Base-by-base conservation (phyloP, 2,329 filamentous ascomycete species). In the Botrytis pseudocinerea region DNA sequence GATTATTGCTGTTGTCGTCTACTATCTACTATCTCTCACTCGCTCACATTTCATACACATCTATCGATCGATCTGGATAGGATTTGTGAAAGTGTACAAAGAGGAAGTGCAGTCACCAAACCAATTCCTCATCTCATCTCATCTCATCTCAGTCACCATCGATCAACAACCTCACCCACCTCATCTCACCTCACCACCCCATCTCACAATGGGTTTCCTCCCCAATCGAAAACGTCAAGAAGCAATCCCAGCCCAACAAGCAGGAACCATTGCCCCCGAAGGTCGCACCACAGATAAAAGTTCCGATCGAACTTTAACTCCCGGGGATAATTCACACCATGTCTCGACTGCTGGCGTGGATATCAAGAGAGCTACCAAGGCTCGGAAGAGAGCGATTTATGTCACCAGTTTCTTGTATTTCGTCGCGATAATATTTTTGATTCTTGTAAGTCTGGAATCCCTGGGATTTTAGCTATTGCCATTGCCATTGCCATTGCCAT, bases 341-440 rank as follows among this genome's bases (percentile, higher is more conserved):
- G 25, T n/a, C 44, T 38, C 74, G 32, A 71, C 70, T 14, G 74
- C 77, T 4, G 75, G 75, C 32, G 77, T 82, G 12, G 77, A 82
- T 70, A 74, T 87, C 76, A 86, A 85, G 78, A 82, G 82, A 75
- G 85, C 83, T 38, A 89, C 87, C 0, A 84, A 83, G 71, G 84
- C 85, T 46, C 85, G 92, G 73, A 83, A 84, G 72, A 76, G 70
- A 54, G 77, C 91, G 79, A 88, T 92, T 74, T 81, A 91, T 38
- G 80, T 91, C 64, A 90, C 92, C 64, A 89, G 89, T 46, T 83
- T 92, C 76, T 87, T 92, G 79, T 95, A 96, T 81, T 85, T 95
- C 74, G 80, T 96, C 74, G 87, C 92, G 57, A 87, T 93, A 76
- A 85, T 95, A 76, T 97, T 97, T 81, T 85, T 97, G 57, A 88